Conservation (phyloP, 768 basidiomycete species). For the Macrolepiota fuliginosa region DNA sequence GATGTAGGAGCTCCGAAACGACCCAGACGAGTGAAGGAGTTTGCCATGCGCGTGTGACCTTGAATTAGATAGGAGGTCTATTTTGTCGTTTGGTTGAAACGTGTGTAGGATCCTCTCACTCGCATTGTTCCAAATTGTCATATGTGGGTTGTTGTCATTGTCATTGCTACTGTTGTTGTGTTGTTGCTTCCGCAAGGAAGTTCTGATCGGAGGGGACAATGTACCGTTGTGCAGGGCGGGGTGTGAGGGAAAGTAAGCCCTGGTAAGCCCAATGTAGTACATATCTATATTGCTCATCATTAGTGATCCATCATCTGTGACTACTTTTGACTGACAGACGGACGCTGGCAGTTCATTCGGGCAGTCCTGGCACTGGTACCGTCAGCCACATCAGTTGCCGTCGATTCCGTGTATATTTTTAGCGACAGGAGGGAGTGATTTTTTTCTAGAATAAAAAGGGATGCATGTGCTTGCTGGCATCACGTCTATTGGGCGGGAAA, state of each 20-base stretch:
- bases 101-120: background rate
- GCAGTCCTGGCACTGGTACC: background rate
- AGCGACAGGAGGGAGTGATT: background rate
- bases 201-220: constrained; percentile 38
- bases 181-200: constrained; percentile 31
- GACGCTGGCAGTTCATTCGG: background rate
- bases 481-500: background rate
- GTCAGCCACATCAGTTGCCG: background rate
- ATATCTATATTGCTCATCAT: background rate
- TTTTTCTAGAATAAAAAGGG: background rate
- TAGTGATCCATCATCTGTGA: background rate
- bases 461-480: background rate
- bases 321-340: background rate
- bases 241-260: background rate
- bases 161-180: constrained; percentile 13
- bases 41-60: background rate
- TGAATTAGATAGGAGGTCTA: background rate
- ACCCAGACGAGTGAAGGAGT: background rate
- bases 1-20: constrained; percentile 1
- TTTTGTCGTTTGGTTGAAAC: background rate
- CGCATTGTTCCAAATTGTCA: constrained; percentile 1
- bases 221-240: constrained; percentile 1
- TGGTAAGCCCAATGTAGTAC: background rate
- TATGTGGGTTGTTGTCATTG: constrained; percentile 8
- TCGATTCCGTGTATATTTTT: background rate